Percentiles rank a stretch among this genome's conserved stretches.
phyloP scores from a whole-genome alignment of 2,329 filamentous ascomycete species.

The Fusarium compactum region DNA sequence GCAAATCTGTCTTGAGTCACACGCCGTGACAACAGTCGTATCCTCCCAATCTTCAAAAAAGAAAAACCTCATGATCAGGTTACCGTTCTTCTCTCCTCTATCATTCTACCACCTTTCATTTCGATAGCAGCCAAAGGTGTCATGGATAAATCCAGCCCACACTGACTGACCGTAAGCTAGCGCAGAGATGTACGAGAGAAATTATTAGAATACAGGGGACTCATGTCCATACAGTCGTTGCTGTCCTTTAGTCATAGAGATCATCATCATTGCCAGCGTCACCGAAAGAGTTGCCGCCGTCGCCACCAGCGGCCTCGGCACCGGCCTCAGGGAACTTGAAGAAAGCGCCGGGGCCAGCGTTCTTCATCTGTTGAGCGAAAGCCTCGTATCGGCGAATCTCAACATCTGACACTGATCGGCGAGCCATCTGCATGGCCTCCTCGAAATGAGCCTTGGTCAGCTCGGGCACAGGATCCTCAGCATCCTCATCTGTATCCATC shows the following conservation, averaged over 20 bases:
- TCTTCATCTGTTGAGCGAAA: conserved; percentile 99
- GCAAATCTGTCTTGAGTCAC: conserved; percentile 38
- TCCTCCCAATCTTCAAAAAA: conserved; percentile 25
- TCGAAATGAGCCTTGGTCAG: conserved; percentile 97
- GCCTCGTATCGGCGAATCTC: conserved; percentile 99
- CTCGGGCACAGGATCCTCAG: conserved; percentile 93
- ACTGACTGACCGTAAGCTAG: conserved; percentile 38
- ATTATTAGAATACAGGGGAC: conserved; percentile 63
- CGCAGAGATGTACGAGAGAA: conserved; percentile 54
- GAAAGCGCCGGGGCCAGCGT: conserved; percentile 92
- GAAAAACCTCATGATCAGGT: conserved; percentile 27
- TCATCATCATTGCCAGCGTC: conserved; percentile 94
- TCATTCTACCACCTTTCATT: conserved; percentile 55
- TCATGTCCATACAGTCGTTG: conserved; percentile 40
- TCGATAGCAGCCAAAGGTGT: conserved; percentile 46
- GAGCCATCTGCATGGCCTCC: conserved; percentile 96
- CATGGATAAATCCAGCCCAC: conserved; percentile 42
- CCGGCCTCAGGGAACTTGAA: conserved; percentile 94
- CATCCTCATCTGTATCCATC: conserved; percentile 76
- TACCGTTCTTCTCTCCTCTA: conserved; percentile 43
- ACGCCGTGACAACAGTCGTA: conserved; percentile 22
- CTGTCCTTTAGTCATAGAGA: conserved; percentile 83
- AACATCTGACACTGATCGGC: conserved; percentile 93
- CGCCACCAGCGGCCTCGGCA: conserved; percentile 69
- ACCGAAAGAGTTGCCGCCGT: conserved; percentile 76